These are phyloP conservation scores for Metschnikowia corniflorae DNA, from an alignment of 805 yeast species.

Conservation along the genomic window DNA sequence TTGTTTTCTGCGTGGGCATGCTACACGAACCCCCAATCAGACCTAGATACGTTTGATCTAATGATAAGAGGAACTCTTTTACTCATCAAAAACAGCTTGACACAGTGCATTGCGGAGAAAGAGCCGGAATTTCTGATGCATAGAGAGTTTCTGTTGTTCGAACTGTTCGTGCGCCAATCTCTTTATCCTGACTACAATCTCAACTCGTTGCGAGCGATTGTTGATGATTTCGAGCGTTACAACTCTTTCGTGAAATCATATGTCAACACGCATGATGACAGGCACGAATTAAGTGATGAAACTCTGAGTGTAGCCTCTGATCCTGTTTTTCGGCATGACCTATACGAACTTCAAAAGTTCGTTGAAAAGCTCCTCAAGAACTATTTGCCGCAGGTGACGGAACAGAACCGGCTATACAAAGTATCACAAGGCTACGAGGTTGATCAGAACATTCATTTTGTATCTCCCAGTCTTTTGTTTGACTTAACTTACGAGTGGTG, in stretches of 20 bases:
- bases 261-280: constrained; percentile 7
- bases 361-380: constrained; percentile 24
- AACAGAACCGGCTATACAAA: constrained; percentile 26
- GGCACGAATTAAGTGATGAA: constrained; percentile 5
- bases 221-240: constrained; percentile 24
- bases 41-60: constrained; percentile 30
- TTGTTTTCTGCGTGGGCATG: constrained; percentile 35
- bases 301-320: constrained; percentile 8
- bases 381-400: constrained; percentile 25
- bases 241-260: constrained; percentile 21
- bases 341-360: constrained; percentile 30
- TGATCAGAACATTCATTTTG: constrained; percentile 21
- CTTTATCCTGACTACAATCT: constrained; percentile 35
- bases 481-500: constrained; percentile 36
- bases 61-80: constrained; percentile 35
- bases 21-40: constrained; percentile 30
- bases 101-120: constrained; percentile 7
- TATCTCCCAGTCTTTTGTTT: constrained; percentile 30
- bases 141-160: constrained; percentile 19
- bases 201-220: constrained; percentile 26
- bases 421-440: constrained; percentile 8
- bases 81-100: constrained; percentile 24
- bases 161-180: constrained; percentile 21
- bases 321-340: constrained; percentile 17
- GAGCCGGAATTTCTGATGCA: constrained; percentile 5